A percentile compares a stretch with the other conserved stretches of the same genome.
phyloP scores from a whole-genome alignment of 768 basidiomycete genomes.

The Suillus discolor region DNA sequence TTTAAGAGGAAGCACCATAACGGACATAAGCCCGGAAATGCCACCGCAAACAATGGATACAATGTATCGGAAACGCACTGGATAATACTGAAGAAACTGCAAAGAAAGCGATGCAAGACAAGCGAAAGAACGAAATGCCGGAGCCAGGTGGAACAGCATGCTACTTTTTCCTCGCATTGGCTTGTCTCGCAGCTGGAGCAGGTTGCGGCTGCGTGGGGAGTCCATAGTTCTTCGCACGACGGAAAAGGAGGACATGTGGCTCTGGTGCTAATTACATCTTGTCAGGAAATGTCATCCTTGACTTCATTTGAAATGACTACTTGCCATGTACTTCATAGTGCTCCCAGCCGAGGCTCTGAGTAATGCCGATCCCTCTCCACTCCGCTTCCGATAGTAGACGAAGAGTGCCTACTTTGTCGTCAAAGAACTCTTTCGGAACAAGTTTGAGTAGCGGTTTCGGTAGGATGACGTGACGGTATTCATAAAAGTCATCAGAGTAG shows the following conservation, averaged over 20 bases:
- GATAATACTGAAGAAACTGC: slow-evolving; percentile 5
- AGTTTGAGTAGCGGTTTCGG: slow-evolving; percentile 94
- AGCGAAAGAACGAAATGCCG: slow-evolving; percentile 24
- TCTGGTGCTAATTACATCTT: slow-evolving; percentile 67
- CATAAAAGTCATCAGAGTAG: slow-evolving; percentile 89
- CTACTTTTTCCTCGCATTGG: slow-evolving; percentile 49
- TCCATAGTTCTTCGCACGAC: slow-evolving; percentile 72
- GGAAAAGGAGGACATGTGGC: slow-evolving; percentile 92
- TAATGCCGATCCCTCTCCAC: slow-evolving; percentile 96
- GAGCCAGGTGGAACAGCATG: slow-evolving; percentile 19
- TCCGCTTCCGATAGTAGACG: slow-evolving; percentile 85
- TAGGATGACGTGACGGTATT: slow-evolving; percentile 97
- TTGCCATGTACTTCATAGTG: slow-evolving; percentile 96
- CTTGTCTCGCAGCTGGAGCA: slow-evolving; percentile 39
- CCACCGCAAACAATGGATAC: slow-evolving; percentile 1
- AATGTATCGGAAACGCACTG: slow-evolving; percentile 7
- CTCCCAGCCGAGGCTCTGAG: slow-evolving; percentile 95
- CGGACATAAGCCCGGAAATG: neutral
- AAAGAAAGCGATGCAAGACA: slow-evolving; percentile 17
- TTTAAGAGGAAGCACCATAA: neutral
- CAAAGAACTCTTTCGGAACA: slow-evolving; percentile 86
- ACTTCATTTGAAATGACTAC: slow-evolving; percentile 18
- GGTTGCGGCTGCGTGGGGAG: slow-evolving; percentile 50
- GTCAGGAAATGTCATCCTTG: slow-evolving; percentile 16
- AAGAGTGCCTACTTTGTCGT: slow-evolving; percentile 75